These are phyloP conservation scores for Blastomyces silverae DNA, from an alignment of 2,329 filamentous ascomycete genomes.

Conservation along the genomic window DNA sequence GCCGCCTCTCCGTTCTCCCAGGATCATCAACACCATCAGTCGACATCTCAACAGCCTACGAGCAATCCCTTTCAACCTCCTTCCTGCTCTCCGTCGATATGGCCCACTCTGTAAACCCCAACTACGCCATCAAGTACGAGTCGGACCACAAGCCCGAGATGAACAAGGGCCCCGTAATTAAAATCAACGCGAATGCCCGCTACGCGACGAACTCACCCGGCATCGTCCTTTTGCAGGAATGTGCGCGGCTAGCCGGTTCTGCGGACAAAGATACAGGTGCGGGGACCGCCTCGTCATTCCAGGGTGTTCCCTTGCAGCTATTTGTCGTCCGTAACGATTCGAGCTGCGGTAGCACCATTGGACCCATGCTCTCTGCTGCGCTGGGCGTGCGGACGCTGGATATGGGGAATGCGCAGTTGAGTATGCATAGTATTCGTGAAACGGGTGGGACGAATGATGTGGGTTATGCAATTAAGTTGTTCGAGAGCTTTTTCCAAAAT, in stretches of 20 bases:
- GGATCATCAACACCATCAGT: constrained; percentile 44
- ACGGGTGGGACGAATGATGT: constrained; percentile 85
- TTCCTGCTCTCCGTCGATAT: constrained; percentile 97
- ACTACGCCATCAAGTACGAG: constrained; percentile 90
- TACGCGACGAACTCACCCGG: constrained; percentile 96
- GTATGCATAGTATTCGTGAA: constrained; percentile 96
- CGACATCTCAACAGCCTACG: constrained; percentile 72
- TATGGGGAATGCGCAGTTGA: constrained; percentile 85
- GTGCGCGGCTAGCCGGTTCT: constrained; percentile 52
- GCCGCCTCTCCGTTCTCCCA: constrained; percentile 75
- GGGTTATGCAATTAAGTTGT: constrained; percentile 74
- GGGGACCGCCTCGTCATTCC: constrained; percentile 37
- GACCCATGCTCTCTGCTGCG: constrained; percentile 86
- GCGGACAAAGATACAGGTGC: constrained; percentile 41
- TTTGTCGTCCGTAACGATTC: constrained; percentile 97
- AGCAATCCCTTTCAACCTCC: constrained; percentile 83
- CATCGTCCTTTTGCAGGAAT: constrained; percentile 85
- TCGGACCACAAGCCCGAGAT: constrained; percentile 83
- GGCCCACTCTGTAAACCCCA: constrained; percentile 93
- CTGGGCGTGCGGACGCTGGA: constrained; percentile 85
- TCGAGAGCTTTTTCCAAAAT: constrained; percentile 77
- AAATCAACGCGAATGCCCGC: constrained; percentile 94
- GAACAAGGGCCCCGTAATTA: constrained; percentile 95
- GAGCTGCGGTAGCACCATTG: constrained; percentile 90
- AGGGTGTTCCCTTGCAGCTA: constrained; percentile 74